Evolutionary conservation across 106 monocot genomes (phyloP).

Genomic region (Vanilla planifolia): DNA sequence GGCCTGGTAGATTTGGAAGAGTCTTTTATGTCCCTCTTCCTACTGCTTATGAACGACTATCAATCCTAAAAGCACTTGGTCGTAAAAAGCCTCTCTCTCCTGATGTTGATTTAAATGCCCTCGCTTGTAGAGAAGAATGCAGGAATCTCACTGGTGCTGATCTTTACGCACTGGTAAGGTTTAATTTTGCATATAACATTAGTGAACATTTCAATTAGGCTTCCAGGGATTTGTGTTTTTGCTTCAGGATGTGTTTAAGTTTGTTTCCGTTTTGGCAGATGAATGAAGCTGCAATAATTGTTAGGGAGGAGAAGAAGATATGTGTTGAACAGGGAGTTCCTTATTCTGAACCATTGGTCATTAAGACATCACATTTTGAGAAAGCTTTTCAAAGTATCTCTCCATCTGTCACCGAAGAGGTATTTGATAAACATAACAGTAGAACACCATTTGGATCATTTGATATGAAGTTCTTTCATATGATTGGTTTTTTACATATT

Average conservation of each 20-base stretch:
- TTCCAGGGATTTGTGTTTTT: too few relatives aligned
- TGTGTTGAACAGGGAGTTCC: slow-evolving; percentile 7
- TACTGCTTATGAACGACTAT: slow-evolving; percentile 41
- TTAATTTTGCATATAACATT: not conserved
- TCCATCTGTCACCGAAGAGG: slow-evolving; percentile 61
- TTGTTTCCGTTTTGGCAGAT: slow-evolving; percentile 26
- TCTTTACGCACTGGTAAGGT: slow-evolving; percentile 47
- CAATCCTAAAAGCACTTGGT: slow-evolving; percentile 57
- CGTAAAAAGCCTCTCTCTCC: slow-evolving; percentile 41
- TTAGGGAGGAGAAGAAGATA: slow-evolving; percentile 42
- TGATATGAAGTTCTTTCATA: too few relatives aligned
- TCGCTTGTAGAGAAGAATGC: slow-evolving; percentile 40
- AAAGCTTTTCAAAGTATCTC: slow-evolving; percentile 34
- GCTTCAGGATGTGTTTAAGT: not conserved
- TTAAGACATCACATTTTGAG: slow-evolving; percentile 55
- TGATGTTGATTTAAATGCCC: slow-evolving; percentile 42
- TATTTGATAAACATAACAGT: slow-evolving; percentile 13
- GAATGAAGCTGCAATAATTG: slow-evolving; percentile 63
- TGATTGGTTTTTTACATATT: too few relatives aligned
- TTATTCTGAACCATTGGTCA: slow-evolving; percentile 15
- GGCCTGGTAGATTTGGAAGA: slow-evolving; percentile 81
- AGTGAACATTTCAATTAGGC: too few relatives aligned
- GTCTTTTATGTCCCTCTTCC: slow-evolving; percentile 64
- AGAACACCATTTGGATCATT: not conserved
- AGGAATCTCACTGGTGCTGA: slow-evolving; percentile 66